These are phyloP conservation scores for Quercus ilex DNA, from an alignment of 306 rosid genomes.

Conservation along the genomic window DNA sequence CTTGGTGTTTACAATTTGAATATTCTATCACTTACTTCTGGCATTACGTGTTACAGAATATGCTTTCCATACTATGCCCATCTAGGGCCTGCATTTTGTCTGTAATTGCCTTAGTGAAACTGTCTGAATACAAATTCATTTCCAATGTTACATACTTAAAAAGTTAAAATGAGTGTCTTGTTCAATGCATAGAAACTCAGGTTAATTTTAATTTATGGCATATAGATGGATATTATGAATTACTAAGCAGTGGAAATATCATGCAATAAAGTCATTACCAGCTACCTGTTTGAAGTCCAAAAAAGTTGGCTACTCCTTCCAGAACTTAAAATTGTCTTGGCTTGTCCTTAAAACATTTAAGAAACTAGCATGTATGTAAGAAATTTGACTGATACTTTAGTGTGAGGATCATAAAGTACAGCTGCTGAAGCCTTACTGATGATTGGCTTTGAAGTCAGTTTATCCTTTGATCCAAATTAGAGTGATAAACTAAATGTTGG, in stretches of 20 bases:
- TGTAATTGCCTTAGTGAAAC: not conserved
- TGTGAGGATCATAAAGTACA: not conserved
- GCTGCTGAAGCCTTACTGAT: constrained; percentile 14
- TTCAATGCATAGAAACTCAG: not conserved
- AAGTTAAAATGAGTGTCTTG: not conserved
- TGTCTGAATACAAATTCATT: not conserved
- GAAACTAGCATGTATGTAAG: constrained; percentile 4
- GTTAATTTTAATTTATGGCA: not conserved
- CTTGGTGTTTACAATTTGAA: not conserved
- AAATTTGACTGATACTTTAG: constrained; percentile 4
- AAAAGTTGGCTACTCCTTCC: not conserved
- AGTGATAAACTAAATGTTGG: not conserved
- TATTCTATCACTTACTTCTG: not conserved
- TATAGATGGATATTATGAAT: constrained; percentile 7
- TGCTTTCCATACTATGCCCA: not conserved
- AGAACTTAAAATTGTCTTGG: constrained; percentile 1
- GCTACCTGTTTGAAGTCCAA: not conserved
- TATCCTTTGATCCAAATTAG: not conserved
- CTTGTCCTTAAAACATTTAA: not conserved
- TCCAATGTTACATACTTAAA: not conserved
- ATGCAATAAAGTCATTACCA: not conserved
- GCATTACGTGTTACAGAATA: not conserved
- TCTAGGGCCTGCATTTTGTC: not conserved
- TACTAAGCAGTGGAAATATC: not conserved
- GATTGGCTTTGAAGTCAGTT: not conserved